Base-by-base conservation (phyloP, 2,329 filamentous ascomycete genomes). In the Aspergillus pseudotamarii region DNA sequence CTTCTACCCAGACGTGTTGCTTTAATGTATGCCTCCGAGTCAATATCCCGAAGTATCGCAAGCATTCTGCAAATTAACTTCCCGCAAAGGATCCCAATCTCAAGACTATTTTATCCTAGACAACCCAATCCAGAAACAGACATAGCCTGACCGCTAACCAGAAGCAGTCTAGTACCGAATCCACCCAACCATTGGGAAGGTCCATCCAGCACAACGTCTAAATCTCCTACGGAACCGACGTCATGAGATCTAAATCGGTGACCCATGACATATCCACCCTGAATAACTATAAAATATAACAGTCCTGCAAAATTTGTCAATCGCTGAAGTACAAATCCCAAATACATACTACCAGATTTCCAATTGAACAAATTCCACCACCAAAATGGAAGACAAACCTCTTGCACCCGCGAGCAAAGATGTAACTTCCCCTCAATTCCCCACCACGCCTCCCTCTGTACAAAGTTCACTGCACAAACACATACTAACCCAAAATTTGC, bases 341-440 rank as follows among this genome's bases (percentile, higher is more conserved):
- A 36, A 38, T 9, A 48, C n/a, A 58, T 43, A 43, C 9, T 50
- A 9, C n/a, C 53, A 30, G 21, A 30, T n/a, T 6, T 50, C 12
- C 58, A 51, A 43, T 26, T 34, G 12, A 10, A 14, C 32, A 38
- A 41, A 38, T 2, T 21, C 43, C 45, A 51, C 14, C 43, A n/a
- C 30, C 56, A 73, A 50, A 63, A 75, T 75, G 73, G 65, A 73
- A 59, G 67, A 65, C 56, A 69, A 26, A 21, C 63, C 64, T 8
- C 73, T 76, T 55, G 62, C 68, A 12, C 60, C 67, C 21, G 70
- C 73, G 38, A 76, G 72, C 72, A 75, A 68, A 23, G 72, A 76
- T 53, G 74, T 74, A 69, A 62, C 69, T 58, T 23, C 1, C 45
- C 50, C 8, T 12, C 32, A 41, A 41, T 4, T 41, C 38, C 34